phyloP scores from a whole-genome alignment of 768 basidiomycete species.

The Tylopilus plumbeoviolaceoides region DNA sequence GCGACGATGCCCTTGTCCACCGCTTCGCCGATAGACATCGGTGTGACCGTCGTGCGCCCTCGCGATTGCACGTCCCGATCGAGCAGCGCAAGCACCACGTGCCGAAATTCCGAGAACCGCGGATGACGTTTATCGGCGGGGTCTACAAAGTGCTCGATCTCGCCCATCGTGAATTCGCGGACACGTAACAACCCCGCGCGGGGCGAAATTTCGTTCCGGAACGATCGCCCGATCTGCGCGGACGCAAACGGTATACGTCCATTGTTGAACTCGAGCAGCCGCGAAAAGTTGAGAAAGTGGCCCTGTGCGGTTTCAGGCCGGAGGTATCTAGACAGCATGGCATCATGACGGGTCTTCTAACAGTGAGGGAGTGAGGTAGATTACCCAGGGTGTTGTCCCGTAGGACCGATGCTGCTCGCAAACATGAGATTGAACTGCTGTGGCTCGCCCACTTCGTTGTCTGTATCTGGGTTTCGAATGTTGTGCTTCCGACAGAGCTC shows the following conservation, averaged over 20 bases:
- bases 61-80: conserved; percentile 79
- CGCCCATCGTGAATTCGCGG: conserved; percentile 99
- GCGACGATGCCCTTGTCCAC: conserved; percentile 84
- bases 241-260: conserved; percentile 95
- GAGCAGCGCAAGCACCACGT: conserved; percentile 71
- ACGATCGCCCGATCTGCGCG: conserved; percentile 92
- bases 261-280: conserved; percentile 97
- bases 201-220: conserved; percentile 98
- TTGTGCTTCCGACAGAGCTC: conserved; percentile 76
- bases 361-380: no score
- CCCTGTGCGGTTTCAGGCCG: conserved; percentile 98
- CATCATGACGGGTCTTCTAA: background rate
- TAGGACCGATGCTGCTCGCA: conserved; percentile 93
- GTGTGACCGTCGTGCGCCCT: conserved; percentile 60
- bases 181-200: conserved; percentile 95
- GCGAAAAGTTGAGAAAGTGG: conserved; percentile 97
- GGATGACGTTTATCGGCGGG: conserved; percentile 86
- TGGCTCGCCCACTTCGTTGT: conserved; percentile 89
- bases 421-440: conserved; percentile 99
- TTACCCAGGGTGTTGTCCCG: conserved; percentile 93
- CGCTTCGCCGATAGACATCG: conserved; percentile 83
- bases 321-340: conserved; percentile 57
- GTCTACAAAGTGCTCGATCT: conserved; percentile 99
- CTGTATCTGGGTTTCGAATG: conserved; percentile 87
- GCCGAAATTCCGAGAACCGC: conserved; percentile 76